Conservation (phyloP, 2,329 filamentous ascomycete species). For the Scedosporium aurantiacum region DNA sequence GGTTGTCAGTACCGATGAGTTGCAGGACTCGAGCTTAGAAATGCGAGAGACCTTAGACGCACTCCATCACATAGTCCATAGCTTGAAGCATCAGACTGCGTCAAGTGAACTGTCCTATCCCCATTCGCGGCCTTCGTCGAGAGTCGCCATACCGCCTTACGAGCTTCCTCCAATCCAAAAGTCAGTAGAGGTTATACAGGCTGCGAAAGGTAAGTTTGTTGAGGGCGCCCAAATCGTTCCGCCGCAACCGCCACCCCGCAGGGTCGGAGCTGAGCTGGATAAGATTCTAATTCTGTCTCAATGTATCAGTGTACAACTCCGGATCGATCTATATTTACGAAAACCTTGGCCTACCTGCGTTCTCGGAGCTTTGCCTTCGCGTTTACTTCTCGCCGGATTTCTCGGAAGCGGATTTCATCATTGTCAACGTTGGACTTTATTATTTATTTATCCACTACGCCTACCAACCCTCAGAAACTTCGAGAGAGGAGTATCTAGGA, state of each 20-base stretch:
- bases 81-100: constrained; percentile 16
- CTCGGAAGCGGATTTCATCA: constrained; percentile 21
- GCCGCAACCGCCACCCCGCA: not conserved
- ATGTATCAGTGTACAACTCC: constrained; percentile 7
- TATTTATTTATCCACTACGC: constrained; percentile 18
- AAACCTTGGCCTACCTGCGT: constrained; percentile 18
- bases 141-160: constrained; percentile 4
- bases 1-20: constrained; percentile 19
- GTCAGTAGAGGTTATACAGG: constrained; percentile 8
- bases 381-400: constrained; percentile 22
- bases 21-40: constrained; percentile 18
- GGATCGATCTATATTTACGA: constrained; percentile 18
- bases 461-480: not conserved
- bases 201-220: constrained; percentile 8
- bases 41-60: constrained; percentile 24
- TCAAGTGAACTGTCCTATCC: constrained; percentile 17
- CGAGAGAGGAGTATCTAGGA: constrained; percentile 14
- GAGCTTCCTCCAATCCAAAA: constrained; percentile 12
- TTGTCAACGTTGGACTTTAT: constrained; percentile 21
- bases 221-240: not conserved
- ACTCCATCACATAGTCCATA: constrained; percentile 19
- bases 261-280: not conserved
- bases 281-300: not conserved
- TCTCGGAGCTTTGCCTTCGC: constrained; percentile 20
- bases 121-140: constrained; percentile 8